Evolutionary conservation across 73 alveolate species (phyloP).

Genomic region (Paraurostyla sp.): DNA sequence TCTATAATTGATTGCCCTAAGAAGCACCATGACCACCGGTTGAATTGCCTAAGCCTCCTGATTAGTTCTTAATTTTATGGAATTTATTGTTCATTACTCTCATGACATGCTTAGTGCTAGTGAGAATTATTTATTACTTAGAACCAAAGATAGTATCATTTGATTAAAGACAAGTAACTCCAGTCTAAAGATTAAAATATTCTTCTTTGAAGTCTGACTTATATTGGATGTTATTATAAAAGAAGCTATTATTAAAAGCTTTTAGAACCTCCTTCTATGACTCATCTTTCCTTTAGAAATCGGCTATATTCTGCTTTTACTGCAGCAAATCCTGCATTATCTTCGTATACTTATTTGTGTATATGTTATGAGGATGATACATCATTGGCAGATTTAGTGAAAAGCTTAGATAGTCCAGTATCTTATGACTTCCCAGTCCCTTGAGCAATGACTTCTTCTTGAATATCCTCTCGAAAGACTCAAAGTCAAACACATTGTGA

Average conservation of each 20-base stretch:
- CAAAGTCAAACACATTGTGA: slow-evolving; percentile 54
- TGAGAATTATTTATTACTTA: slow-evolving; percentile 44
- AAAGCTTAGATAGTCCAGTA: slow-evolving; percentile 55
- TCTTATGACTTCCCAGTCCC: slow-evolving; percentile 67
- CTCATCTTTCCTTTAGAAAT: slow-evolving; percentile 25
- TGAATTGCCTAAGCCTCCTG: too few relatives aligned
- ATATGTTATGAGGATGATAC: slow-evolving; percentile 32
- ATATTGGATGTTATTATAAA: slow-evolving; percentile 56
- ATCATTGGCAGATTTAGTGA: slow-evolving; percentile 51
- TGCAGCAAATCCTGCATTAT: neutral
- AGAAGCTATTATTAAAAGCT: slow-evolving; percentile 46
- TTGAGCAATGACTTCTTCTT: neutral
- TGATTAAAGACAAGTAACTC: slow-evolving; percentile 25
- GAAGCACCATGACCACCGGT: too few relatives aligned
- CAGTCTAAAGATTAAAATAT: slow-evolving; percentile 32
- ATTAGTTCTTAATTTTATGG: neutral
- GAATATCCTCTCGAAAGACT: slow-evolving; percentile 47
- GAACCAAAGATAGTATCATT: slow-evolving; percentile 21
- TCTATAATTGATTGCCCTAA: neutral
- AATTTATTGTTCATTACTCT: slow-evolving; percentile 21
- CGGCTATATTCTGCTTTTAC: neutral
- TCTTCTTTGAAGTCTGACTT: slow-evolving; percentile 58
- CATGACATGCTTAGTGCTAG: slow-evolving; percentile 25
- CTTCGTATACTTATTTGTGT: slow-evolving; percentile 30
- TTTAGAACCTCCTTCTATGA: slow-evolving; percentile 2